Percentiles rank a stretch among this genome's conserved stretches.
These are phyloP conservation scores for Trichoderma polysporum DNA, from an alignment of 2,329 filamentous ascomycete species.

Conservation along the genomic window DNA sequence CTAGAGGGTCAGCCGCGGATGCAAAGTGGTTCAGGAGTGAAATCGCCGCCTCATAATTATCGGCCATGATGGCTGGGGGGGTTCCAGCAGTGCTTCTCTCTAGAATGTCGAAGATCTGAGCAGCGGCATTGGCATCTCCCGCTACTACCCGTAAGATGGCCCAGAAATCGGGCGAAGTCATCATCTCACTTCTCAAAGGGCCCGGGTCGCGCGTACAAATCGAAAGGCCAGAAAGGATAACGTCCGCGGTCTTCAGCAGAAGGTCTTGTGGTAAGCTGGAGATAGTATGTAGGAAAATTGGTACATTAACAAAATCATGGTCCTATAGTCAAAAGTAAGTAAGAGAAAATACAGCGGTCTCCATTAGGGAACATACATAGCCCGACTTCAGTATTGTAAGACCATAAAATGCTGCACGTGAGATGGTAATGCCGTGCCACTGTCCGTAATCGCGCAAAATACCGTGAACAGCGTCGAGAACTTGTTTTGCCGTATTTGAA, in stretches of 20 bases:
- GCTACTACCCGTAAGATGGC: slow-evolving; percentile 78
- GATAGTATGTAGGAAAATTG: slow-evolving; percentile 86
- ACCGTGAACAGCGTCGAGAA: slow-evolving; percentile 77
- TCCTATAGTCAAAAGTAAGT: slow-evolving; percentile 54
- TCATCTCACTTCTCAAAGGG: slow-evolving; percentile 83
- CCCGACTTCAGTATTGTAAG: slow-evolving; percentile 78
- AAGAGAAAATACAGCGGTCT: too few relatives aligned
- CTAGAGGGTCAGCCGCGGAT: slow-evolving; percentile 59
- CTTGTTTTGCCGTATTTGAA: slow-evolving; percentile 69
- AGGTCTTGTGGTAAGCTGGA: slow-evolving; percentile 80
- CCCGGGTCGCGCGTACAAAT: slow-evolving; percentile 76
- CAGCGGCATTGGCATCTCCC: slow-evolving; percentile 66
- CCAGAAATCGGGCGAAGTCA: slow-evolving; percentile 97
- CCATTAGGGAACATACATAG: slow-evolving; percentile 61
- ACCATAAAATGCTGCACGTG: slow-evolving; percentile 82
- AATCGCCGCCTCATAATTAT: slow-evolving; percentile 92
- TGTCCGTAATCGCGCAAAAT: slow-evolving; percentile 76
- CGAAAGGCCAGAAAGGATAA: slow-evolving; percentile 75
- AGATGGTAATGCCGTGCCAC: slow-evolving; percentile 80
- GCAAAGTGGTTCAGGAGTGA: slow-evolving; percentile 86
- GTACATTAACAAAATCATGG: slow-evolving; percentile 86
- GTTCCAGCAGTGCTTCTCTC: slow-evolving; percentile 71
- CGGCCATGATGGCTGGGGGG: slow-evolving; percentile 83
- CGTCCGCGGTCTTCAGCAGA: slow-evolving; percentile 71
- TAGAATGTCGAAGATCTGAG: slow-evolving; percentile 82